Conservation (phyloP, 768 basidiomycete species). For the Boletus speciosus region DNA sequence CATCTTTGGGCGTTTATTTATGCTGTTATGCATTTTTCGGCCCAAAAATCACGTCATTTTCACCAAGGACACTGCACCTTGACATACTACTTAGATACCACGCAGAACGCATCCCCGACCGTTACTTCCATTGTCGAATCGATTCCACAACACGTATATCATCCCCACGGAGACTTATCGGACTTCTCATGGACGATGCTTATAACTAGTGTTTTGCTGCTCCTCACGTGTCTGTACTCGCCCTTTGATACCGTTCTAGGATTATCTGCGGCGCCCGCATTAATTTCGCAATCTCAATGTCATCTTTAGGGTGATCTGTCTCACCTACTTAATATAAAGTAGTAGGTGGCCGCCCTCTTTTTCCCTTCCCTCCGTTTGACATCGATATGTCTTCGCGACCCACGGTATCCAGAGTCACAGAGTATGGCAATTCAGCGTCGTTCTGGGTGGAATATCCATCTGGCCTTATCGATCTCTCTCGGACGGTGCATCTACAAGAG, state of each 20-base stretch:
- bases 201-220: background rate
- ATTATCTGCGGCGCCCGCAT: constrained; percentile 1
- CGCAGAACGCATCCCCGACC: constrained; percentile 4
- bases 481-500: constrained; percentile 39
- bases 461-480: constrained; percentile 60
- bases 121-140: constrained; percentile 10
- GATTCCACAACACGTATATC: constrained; percentile 15
- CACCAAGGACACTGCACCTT: constrained; percentile 1
- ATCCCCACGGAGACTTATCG: constrained; percentile 15
- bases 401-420: constrained; percentile 39
- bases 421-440: constrained; percentile 52
- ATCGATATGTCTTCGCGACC: constrained; percentile 44
- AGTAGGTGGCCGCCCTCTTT: constrained; percentile 1
- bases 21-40: constrained; percentile 6
- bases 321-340: background rate
- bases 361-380: background rate
- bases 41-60: constrained; percentile 1
- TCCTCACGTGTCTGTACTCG: constrained; percentile 8
- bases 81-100: constrained; percentile 19
- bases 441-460: constrained; percentile 72
- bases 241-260: constrained; percentile 11
- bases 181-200: constrained; percentile 14
- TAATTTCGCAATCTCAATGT: background rate
- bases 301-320: background rate
- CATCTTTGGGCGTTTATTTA: constrained; percentile 4